phyloP scores from a whole-genome alignment of 2,329 filamentous ascomycete genomes.

The Fusarium oxysporum region DNA sequence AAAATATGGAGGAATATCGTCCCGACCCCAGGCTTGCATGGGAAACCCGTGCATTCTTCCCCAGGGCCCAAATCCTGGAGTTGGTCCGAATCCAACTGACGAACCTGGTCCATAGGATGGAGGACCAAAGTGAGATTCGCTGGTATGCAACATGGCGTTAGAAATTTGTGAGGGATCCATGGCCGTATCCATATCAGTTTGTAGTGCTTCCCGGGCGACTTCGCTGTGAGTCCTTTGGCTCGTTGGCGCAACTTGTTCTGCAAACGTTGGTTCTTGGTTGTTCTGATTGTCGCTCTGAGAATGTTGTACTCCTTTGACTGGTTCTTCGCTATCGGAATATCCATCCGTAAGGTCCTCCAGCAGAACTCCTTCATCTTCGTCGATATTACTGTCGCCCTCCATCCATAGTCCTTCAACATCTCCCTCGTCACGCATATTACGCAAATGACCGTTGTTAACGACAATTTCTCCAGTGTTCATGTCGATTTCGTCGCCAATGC shows the following conservation, averaged over 20 bases:
- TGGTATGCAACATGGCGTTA: neutral
- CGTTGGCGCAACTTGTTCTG: neutral
- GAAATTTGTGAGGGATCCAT: neutral
- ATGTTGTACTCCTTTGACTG: slow-evolving; percentile 19
- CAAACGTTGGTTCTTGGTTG: neutral
- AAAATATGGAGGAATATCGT: slow-evolving; percentile 38
- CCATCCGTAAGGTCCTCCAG: slow-evolving; percentile 49
- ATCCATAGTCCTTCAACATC: slow-evolving; percentile 52
- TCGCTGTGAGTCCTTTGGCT: neutral
- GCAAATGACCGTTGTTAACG: slow-evolving; percentile 90
- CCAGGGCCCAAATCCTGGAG: slow-evolving; percentile 24
- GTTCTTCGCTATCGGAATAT: slow-evolving; percentile 32
- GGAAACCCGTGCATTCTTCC: slow-evolving; percentile 20
- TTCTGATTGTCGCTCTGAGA: slow-evolving; percentile 10
- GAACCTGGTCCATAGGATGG: neutral
- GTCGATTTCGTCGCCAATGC: slow-evolving; percentile 90
- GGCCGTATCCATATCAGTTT: neutral
- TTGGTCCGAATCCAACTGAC: neutral
- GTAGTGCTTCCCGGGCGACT: neutral
- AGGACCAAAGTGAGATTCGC: neutral
- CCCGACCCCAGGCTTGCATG: slow-evolving; percentile 33
- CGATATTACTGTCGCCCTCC: slow-evolving; percentile 48
- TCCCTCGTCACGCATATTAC: slow-evolving; percentile 68
- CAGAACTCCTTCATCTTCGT: slow-evolving; percentile 52
- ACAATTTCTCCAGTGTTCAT: slow-evolving; percentile 82